Evolutionary conservation across 768 basidiomycete species (phyloP).

Genomic region (Phanerodontia chrysosporium): DNA sequence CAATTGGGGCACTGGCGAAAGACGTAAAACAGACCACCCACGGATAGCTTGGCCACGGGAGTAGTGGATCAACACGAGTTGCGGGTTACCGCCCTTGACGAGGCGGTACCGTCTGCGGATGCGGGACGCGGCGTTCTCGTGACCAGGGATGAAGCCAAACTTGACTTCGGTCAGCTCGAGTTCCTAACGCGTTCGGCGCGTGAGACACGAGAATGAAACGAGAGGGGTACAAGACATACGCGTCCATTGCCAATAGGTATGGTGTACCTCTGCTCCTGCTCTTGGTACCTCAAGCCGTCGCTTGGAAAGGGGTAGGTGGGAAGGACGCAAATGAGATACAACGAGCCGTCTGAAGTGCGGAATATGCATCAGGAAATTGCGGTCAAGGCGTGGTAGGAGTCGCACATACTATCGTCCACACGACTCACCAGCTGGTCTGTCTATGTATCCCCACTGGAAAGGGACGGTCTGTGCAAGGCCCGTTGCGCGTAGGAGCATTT

Average conservation of each 20-base stretch:
- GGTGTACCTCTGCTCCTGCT: conserved; percentile 59
- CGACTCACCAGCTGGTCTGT: conserved; percentile 66
- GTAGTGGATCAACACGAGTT: conserved; percentile 76
- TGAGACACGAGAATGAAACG: not conserved
- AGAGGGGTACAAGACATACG: conserved; percentile 32
- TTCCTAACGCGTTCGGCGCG: conserved; percentile 44
- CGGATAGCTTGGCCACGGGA: conserved; percentile 57
- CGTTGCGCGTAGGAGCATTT: conserved; percentile 58
- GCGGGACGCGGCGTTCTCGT: conserved; percentile 62
- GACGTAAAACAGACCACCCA: conserved; percentile 37
- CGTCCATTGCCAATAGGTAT: conserved; percentile 47
- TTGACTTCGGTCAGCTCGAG: conserved; percentile 73
- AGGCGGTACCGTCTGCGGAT: conserved; percentile 70
- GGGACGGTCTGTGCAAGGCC: conserved; percentile 53
- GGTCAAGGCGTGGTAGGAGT: not conserved
- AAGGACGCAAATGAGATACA: conserved; percentile 63
- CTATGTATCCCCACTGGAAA: conserved; percentile 71
- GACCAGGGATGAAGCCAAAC: conserved; percentile 71
- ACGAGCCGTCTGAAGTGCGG: conserved; percentile 51
- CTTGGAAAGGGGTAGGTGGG: conserved; percentile 57
- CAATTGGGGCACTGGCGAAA: not conserved
- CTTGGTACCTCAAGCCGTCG: conserved; percentile 77
- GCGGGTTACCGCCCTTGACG: conserved; percentile 65
- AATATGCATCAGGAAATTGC: not conserved
- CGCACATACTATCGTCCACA: not conserved